Evolutionary conservation across 345 rosid species (phyloP).

Genomic region (Eucalyptus sp.): DNA sequence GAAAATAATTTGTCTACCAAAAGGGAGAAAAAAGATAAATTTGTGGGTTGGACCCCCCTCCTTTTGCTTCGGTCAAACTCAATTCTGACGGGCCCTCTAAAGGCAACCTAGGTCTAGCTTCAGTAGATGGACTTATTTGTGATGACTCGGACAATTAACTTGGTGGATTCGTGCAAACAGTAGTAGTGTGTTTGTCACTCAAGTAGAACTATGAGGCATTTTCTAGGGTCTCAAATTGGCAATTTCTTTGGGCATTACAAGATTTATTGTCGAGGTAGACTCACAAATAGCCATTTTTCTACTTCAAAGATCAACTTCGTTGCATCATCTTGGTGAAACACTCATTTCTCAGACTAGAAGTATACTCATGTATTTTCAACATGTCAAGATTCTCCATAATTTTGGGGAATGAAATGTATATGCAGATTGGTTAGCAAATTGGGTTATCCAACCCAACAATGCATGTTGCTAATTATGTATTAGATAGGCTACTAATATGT

Average conservation of each 20-base stretch:
- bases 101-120: background rate
- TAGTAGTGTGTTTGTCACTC: background rate
- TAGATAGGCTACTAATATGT: background rate
- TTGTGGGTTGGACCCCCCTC: background rate
- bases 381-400: background rate
- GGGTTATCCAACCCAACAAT: background rate
- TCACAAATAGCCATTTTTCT: no score
- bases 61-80: background rate
- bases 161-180: background rate
- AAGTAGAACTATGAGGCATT: background rate
- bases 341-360: background rate
- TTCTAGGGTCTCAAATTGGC: background rate
- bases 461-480: background rate
- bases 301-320: accelerated
- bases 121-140: no score
- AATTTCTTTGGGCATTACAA: background rate
- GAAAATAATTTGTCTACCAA: background rate
- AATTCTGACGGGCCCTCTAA: background rate
- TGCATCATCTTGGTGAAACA: background rate
- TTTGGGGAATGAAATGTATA: background rate
- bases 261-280: background rate
- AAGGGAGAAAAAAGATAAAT: background rate
- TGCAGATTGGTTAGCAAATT: background rate
- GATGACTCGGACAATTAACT: accelerated
- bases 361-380: accelerated